These are phyloP conservation scores for Chlamydomonas schloesseri DNA, from an alignment of 139 green algal genomes.

Conservation along the genomic window DNA sequence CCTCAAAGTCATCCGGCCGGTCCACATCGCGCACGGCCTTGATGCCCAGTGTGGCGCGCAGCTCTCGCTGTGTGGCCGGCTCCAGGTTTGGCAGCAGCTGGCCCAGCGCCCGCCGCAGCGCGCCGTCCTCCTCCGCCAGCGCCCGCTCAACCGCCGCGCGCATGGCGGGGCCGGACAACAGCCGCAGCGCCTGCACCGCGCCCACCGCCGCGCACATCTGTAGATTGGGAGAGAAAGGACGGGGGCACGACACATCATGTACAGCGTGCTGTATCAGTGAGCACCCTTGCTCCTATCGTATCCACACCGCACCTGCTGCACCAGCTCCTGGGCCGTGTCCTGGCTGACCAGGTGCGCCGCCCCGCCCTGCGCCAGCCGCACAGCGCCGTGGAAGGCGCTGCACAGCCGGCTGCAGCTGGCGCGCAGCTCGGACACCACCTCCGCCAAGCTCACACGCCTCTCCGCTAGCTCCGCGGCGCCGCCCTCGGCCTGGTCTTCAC, in stretches of 20 bases:
- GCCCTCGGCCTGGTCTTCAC: neutral
- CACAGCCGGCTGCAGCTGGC: neutral
- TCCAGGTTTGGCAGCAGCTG: slow-evolving; percentile 34
- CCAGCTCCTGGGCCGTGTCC: neutral
- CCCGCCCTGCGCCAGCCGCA: slow-evolving; percentile 10
- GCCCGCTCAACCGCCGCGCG: neutral
- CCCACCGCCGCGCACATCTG: neutral
- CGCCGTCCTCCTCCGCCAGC: neutral
- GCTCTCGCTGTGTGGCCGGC: neutral
- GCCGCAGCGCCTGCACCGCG: neutral
- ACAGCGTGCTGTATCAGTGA: too few relatives aligned
- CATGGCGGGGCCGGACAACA: neutral
- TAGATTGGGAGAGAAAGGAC: too few relatives aligned
- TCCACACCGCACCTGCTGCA: slow-evolving; percentile 4
- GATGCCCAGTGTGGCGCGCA: slow-evolving; percentile 3
- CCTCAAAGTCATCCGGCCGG: neutral
- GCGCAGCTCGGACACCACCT: neutral
- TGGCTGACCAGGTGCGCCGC: neutral
- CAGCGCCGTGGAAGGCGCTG: neutral
- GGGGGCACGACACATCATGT: too few relatives aligned
- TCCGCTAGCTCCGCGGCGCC: neutral
- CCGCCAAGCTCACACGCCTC: neutral
- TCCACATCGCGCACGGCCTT: neutral
- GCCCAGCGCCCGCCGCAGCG: neutral
- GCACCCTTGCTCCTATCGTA: too few relatives aligned